These are phyloP conservation scores for Favolaschia claudopus DNA, from an alignment of 768 basidiomycete genomes.

Conservation along the genomic window DNA sequence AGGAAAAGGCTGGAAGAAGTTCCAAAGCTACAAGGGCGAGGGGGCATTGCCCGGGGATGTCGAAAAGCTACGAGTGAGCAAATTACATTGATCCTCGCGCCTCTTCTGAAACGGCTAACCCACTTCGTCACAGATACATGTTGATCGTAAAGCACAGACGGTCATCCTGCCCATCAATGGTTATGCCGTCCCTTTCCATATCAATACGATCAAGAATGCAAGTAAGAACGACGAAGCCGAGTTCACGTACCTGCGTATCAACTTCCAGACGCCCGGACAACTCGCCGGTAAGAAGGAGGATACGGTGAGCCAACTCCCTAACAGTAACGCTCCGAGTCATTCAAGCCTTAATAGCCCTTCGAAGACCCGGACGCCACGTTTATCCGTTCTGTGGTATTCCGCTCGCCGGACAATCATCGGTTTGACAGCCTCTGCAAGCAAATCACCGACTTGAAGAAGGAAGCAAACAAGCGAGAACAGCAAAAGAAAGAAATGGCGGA, in stretches of 20 bases:
- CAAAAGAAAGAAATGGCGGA: slow-evolving; percentile 99
- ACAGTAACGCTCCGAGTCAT: no score
- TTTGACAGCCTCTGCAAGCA: slow-evolving; percentile 90
- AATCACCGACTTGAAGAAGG: slow-evolving; percentile 95
- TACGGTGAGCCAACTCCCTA: slow-evolving; percentile 60
- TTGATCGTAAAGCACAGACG: slow-evolving; percentile 90
- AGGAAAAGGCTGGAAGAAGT: slow-evolving; percentile 93
- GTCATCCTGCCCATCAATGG: slow-evolving; percentile 94
- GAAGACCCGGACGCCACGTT: slow-evolving; percentile 97
- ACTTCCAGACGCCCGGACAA: slow-evolving; percentile 98
- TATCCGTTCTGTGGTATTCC: slow-evolving; percentile 93
- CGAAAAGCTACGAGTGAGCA: slow-evolving; percentile 76
- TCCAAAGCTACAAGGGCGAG: slow-evolving; percentile 97
- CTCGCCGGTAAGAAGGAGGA: slow-evolving; percentile 99
- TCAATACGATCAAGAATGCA: slow-evolving; percentile 97
- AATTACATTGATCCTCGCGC: slow-evolving; percentile 10
- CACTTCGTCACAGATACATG: slow-evolving; percentile 67
- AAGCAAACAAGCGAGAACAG: slow-evolving; percentile 95
- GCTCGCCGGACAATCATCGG: slow-evolving; percentile 87
- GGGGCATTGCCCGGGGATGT: slow-evolving; percentile 87
- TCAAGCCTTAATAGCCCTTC: slow-evolving; percentile 70
- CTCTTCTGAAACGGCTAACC: background rate
- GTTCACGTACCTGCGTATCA: slow-evolving; percentile 92
- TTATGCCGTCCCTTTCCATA: slow-evolving; percentile 96
- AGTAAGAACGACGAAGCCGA: slow-evolving; percentile 98